A percentile compares a stretch with the other conserved stretches of the same genome.
Conservation (phyloP, 306 rosid species). For the Trifolium subterraneum region DNA sequence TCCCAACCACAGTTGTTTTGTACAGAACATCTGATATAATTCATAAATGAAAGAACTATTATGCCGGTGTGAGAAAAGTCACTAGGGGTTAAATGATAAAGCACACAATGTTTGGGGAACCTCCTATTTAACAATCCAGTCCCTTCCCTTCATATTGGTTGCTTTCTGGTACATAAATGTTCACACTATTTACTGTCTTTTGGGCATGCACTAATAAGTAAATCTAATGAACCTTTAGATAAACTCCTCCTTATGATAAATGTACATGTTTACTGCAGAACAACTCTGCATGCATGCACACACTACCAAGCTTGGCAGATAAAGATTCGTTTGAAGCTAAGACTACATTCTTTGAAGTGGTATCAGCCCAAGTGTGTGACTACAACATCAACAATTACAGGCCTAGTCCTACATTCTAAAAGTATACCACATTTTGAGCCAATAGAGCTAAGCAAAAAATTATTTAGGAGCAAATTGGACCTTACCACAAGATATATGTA, state of each 20-base stretch:
- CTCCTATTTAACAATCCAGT: not conserved
- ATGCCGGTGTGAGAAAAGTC: not conserved
- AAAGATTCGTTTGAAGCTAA: slow-evolving; percentile 3
- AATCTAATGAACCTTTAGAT: not conserved
- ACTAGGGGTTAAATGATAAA: slow-evolving; percentile 16
- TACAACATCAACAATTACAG: not conserved
- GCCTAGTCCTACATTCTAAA: not conserved
- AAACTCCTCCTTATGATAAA: slow-evolving; percentile 31
- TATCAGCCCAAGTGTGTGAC: not conserved
- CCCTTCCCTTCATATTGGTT: slow-evolving; percentile 3
- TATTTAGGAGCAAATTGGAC: slow-evolving; percentile 20
- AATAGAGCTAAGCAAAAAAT: slow-evolving; percentile 21
- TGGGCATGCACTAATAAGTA: slow-evolving; percentile 19
- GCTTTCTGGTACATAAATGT: slow-evolving; percentile 17
- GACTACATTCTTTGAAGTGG: slow-evolving; percentile 10
- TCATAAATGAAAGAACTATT: slow-evolving; percentile 15
- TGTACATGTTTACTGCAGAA: not conserved
- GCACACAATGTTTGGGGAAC: not conserved
- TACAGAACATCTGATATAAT: slow-evolving; percentile 16
- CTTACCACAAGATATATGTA: slow-evolving; percentile 84
- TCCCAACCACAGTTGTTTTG: not conserved
- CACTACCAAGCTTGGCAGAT: not conserved
- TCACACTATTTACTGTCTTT: not conserved
- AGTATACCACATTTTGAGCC: slow-evolving; percentile 5
- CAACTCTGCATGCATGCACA: not conserved